Evolutionary conservation across 2,329 filamentous ascomycete species (phyloP), one percentile per base, ranked within the genome.

Genomic region (Penicillium sclerotiorum): DNA sequence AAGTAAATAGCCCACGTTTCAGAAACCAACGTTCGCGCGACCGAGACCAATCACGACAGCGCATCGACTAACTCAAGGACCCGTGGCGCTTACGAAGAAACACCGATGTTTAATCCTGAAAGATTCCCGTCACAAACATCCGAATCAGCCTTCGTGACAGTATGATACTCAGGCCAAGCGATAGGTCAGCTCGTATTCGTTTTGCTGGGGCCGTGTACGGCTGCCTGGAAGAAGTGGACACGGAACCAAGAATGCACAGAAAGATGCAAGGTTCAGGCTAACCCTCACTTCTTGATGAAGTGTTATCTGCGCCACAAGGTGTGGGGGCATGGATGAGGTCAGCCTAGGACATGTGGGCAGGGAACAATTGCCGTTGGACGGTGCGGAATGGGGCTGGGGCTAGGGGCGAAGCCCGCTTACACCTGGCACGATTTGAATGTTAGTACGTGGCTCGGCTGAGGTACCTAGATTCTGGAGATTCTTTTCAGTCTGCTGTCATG

Each of bases 11-110:
- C 18, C 30, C 38, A 39, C 45, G 49, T 57, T 55, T 57, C 54
- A 53, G 27, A 47, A 38, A 44, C 21, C 23, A 25, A 43, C 39
- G 12, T 45, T 28, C 46, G 46, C 46, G 54, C 48, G 35, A 47
- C 54, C 39, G 36, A 22, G 39, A 21, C 52, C 52, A 55, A 57
- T 55, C 40, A 50, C 36, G 39, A 41, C 25, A 18, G 15, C 23
- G 20, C 15, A 15, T 15, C 13, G 33, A 33, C 18, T 27, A 39
- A 20, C 27, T 18, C 22, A 21, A 42, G 8, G 22, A 32, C 27
- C 13, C 40, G 38, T 40, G 38, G 38, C 38, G 38, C 38, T 41
- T 41, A 41, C 15, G 35, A 47, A 23, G 9, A 8, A 4, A 38
- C 9, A 46, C 20, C 17, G 37, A 22, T 35, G 28, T 32, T 18